Percentiles rank a stretch among this genome's conserved stretches.
Conservation (phyloP, 1,284 basidiomycete species). For the Ganoderma lucidum region DNA sequence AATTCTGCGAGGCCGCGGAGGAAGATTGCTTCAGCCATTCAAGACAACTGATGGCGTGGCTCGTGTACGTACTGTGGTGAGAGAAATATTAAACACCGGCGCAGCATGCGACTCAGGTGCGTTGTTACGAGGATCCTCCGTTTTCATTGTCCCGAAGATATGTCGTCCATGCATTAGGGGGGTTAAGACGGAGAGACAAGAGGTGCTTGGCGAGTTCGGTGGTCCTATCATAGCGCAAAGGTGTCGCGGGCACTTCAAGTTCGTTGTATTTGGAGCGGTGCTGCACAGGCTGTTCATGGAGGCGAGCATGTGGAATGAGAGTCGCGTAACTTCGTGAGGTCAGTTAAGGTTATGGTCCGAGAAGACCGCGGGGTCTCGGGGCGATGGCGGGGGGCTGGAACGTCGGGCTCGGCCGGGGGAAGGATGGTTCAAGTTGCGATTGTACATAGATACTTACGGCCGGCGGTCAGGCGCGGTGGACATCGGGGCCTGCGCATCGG, state of each 20-base stretch:
- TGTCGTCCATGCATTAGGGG: not conserved
- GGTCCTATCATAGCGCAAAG: not conserved
- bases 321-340: not conserved
- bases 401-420: not conserved
- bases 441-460: not conserved
- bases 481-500: not conserved
- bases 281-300: not conserved
- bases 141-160: not conserved
- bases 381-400: not conserved
- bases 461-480: not conserved
- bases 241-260: not conserved
- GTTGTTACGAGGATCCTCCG: not conserved
- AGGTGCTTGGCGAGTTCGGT: not conserved
- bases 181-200: not conserved
- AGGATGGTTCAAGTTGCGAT: not conserved
- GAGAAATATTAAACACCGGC: not conserved
- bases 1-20: not conserved
- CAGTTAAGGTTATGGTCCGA: conserved; percentile 8
- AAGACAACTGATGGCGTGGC: not conserved
- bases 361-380: not conserved
- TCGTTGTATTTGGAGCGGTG: conserved; percentile 3
- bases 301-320: not conserved
- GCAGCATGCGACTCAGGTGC: not conserved
- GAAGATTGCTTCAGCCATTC: not conserved
- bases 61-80: not conserved